Percentiles rank a stretch among this genome's conserved stretches.
These are phyloP conservation scores for Corymbia maculata DNA, from an alignment of 345 rosid genomes.

Conservation along the genomic window DNA sequence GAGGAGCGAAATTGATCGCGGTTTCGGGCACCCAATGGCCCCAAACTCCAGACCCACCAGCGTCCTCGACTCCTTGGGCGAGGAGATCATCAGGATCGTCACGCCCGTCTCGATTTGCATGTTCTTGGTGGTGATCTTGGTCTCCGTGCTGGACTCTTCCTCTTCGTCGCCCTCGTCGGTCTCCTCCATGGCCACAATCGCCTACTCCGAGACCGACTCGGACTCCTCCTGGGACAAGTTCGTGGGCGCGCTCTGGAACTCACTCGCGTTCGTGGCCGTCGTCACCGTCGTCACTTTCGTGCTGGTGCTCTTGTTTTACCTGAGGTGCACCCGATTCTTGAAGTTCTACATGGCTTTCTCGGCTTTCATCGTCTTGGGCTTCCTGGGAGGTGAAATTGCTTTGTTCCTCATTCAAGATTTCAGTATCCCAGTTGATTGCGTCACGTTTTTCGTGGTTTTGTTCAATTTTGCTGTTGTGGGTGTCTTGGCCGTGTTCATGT, in stretches of 20 bases:
- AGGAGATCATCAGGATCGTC: slow-evolving; percentile 76
- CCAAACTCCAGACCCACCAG: slow-evolving; percentile 45
- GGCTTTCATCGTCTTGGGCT: slow-evolving; percentile 67
- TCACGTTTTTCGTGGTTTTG: slow-evolving; percentile 50
- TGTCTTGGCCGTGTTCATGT: slow-evolving; percentile 77
- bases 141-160: slow-evolving; percentile 47
- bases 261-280: slow-evolving; percentile 69
- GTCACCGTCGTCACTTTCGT: slow-evolving; percentile 69
- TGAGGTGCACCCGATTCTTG: slow-evolving; percentile 69
- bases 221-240: slow-evolving; percentile 87
- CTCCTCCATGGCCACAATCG: slow-evolving; percentile 60
- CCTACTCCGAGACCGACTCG: slow-evolving; percentile 59
- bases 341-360: slow-evolving; percentile 79
- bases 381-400: slow-evolving; percentile 72
- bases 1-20: slow-evolving; percentile 7
- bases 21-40: slow-evolving; percentile 37
- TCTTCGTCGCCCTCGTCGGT: slow-evolving; percentile 40
- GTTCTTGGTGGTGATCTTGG: slow-evolving; percentile 77
- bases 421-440: slow-evolving; percentile 49
- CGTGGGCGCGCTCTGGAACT: slow-evolving; percentile 69
- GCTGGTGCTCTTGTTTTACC: slow-evolving; percentile 78
- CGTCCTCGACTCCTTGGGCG: slow-evolving; percentile 55
- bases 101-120: slow-evolving; percentile 87
- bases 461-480: slow-evolving; percentile 80
- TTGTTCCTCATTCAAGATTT: slow-evolving; percentile 40